Conservation (phyloP, 129 eudicot species). For the Flaveria ramosissima region DNA sequence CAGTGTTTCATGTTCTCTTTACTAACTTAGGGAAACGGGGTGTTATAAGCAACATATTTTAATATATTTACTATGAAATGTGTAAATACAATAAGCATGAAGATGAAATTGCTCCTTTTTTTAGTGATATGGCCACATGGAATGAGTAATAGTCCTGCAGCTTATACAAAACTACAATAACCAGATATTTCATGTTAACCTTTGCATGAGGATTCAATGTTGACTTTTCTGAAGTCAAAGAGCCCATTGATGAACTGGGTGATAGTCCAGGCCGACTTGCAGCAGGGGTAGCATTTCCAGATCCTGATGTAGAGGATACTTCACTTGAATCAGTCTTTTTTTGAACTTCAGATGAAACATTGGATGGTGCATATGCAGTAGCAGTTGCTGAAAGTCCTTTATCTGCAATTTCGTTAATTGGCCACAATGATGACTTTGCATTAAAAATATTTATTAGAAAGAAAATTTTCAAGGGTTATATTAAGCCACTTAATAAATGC, state of each 20-base stretch:
- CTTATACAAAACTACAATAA: neutral
- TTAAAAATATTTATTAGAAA: constrained; percentile 8
- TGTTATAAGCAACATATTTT: neutral
- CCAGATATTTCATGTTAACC: constrained; percentile 41
- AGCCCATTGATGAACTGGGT: constrained; percentile 82
- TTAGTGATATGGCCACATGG: neutral
- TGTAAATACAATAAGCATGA: neutral
- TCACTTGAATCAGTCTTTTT: constrained; percentile 43
- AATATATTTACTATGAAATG: neutral
- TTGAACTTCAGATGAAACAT: constrained; percentile 45
- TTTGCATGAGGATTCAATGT: constrained; percentile 92
- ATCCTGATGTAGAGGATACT: constrained; percentile 53
- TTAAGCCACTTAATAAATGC: constrained; percentile 1
- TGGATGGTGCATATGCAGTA: constrained; percentile 54
- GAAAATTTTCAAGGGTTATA: neutral
- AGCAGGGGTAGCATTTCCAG: constrained; percentile 46
- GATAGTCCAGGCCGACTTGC: constrained; percentile 63
- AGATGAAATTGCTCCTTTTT: neutral
- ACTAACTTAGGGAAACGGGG: neutral
- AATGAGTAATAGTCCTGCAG: neutral
- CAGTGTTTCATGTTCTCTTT: no score
- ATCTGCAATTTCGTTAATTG: constrained; percentile 50
- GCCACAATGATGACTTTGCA: constrained; percentile 36
- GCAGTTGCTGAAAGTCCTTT: constrained; percentile 54
- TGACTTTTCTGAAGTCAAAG: constrained; percentile 87